phyloP scores from a whole-genome alignment of 202 grass and related monocot genomes.

The Zizania palustris region DNA sequence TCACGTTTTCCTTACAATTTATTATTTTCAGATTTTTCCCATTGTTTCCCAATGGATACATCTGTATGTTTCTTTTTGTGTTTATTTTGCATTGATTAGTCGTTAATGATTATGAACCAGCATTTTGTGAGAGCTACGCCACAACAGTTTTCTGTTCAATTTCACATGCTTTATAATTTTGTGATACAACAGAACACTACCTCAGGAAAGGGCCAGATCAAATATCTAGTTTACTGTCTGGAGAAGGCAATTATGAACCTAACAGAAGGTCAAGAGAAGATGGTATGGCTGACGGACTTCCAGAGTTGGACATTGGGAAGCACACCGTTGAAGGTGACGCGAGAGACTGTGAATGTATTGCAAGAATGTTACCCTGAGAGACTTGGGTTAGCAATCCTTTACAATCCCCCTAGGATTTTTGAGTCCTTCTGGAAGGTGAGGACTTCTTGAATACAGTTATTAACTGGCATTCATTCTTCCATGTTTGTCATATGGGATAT shows the following conservation, averaged over 20 bases:
- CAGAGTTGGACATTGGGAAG: constrained; percentile 68
- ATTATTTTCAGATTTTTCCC: not conserved
- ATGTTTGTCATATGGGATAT: not conserved
- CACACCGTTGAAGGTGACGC: constrained; percentile 62
- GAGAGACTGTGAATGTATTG: constrained; percentile 66
- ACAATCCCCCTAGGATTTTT: constrained; percentile 85
- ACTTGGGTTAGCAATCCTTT: constrained; percentile 71
- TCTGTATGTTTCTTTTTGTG: not conserved
- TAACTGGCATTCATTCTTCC: not conserved
- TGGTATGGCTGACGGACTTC: constrained; percentile 86
- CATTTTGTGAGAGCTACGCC: not conserved
- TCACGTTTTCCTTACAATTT: not conserved
- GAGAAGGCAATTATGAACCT: constrained; percentile 80
- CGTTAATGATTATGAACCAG: constrained; percentile 9
- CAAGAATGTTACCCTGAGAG: constrained; percentile 87
- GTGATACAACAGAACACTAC: constrained; percentile 62
- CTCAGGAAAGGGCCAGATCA: constrained; percentile 62
- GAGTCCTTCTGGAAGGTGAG: constrained; percentile 86
- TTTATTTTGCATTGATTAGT: not conserved
- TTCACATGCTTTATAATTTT: not conserved
- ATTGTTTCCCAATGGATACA: not conserved
- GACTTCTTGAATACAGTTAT: constrained; percentile 18
- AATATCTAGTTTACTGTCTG: constrained; percentile 78
- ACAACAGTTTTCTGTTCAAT: constrained; percentile 4
- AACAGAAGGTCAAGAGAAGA: constrained; percentile 63